phyloP scores from a whole-genome alignment of 2,329 filamentous ascomycete genomes.

The Lasiodiplodia sp. region DNA sequence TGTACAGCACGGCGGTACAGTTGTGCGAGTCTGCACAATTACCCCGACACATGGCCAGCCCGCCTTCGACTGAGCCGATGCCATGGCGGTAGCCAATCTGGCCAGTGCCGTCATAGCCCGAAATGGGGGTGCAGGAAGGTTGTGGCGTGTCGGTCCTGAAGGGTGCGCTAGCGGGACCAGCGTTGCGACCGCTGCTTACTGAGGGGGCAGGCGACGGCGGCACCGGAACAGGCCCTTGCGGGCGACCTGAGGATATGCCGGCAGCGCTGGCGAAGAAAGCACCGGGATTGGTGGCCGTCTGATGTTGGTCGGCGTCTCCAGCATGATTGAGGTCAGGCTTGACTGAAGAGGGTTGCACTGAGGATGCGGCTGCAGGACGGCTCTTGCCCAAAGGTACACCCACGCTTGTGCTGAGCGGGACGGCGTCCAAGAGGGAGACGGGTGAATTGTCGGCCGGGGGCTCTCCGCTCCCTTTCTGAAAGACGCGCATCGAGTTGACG shows the following conservation, averaged over 20 bases:
- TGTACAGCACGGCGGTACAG: slow-evolving; percentile 11
- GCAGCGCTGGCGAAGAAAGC: not conserved
- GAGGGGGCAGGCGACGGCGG: not conserved
- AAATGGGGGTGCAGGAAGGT: slow-evolving; percentile 15
- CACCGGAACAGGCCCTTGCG: not conserved
- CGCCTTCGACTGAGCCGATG: slow-evolving; percentile 12
- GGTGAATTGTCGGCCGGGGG: not conserved
- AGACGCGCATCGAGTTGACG: slow-evolving; percentile 51
- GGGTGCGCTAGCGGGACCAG: not conserved
- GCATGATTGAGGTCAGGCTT: not conserved
- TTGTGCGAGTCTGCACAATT: not conserved
- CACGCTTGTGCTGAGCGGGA: not conserved
- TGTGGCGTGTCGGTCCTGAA: not conserved
- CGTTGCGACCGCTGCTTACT: no score
- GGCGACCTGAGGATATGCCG: not conserved
- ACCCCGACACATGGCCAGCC: slow-evolving; percentile 21
- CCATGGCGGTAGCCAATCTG: slow-evolving; percentile 16
- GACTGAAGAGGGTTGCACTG: not conserved
- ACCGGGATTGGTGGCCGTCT: not conserved
- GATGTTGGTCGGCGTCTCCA: not conserved
- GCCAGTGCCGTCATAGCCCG: not conserved
- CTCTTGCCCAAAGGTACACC: slow-evolving; percentile 18
- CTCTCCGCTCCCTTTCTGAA: slow-evolving; percentile 36
- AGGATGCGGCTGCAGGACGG: not conserved
- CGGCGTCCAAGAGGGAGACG: not conserved